Evolutionary conservation across 2,329 filamentous ascomycete species (phyloP).

Genomic region (Sporothrix inflata): DNA sequence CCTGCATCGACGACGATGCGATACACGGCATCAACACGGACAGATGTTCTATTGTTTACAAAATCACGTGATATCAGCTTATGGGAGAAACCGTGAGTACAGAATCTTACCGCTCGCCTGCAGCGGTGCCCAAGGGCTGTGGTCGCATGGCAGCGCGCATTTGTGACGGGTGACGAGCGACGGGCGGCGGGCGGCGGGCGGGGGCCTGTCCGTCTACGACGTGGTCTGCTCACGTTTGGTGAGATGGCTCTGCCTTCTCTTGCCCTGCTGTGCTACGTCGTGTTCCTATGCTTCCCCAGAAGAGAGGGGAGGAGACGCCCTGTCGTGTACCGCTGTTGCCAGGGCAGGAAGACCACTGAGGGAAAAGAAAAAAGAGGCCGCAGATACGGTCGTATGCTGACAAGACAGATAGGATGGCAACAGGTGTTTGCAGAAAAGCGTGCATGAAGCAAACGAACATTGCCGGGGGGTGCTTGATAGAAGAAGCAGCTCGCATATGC

Average conservation of each 20-base stretch:
- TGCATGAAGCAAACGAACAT: not conserved
- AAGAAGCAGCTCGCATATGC: conserved; percentile 12
- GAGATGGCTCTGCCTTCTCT: not conserved
- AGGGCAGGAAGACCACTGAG: not conserved
- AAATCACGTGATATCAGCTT: not conserved
- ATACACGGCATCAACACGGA: not conserved
- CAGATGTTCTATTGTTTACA: not conserved
- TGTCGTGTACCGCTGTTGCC: conserved; percentile 20
- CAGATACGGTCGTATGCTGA: too few species aligned
- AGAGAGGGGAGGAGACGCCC: not conserved
- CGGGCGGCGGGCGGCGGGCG: not conserved
- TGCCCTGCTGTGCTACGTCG: not conserved
- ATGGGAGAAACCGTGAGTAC: not conserved
- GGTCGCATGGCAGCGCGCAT: not conserved
- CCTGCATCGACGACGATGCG: not conserved
- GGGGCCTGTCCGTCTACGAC: not conserved
- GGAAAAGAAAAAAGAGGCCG: not conserved
- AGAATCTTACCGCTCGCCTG: conserved; percentile 15
- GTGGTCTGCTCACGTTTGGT: not conserved
- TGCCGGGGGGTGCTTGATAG: not conserved
- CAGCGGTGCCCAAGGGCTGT: conserved; percentile 10
- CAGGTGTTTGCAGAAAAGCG: not conserved
- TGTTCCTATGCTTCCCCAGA: not conserved
- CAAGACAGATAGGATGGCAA: too few species aligned
- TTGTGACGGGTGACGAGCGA: too few species aligned